Evolutionary conservation across 352 stramenopile species (phyloP), one percentile per base, ranked within the genome.

Genomic region (Phytophthora sp.): DNA sequence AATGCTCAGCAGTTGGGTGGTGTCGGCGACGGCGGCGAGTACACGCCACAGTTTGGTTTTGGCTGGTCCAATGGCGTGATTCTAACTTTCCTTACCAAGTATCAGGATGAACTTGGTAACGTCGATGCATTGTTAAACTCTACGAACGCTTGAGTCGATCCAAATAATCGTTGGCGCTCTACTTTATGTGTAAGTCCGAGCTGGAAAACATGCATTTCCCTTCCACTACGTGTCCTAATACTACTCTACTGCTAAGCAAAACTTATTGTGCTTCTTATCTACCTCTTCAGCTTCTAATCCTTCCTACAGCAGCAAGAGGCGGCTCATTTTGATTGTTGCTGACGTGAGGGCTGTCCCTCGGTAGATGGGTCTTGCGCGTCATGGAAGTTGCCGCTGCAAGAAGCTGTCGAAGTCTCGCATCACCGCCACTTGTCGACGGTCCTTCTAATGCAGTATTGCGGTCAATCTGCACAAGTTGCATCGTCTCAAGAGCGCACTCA

Each of bases 21-120:
- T 0, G 65, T 91, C 4, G 85, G 87, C 9, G 70, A 80, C 44
- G 89, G 89, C 4, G 89, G 89, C 49, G 89, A 97, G 72, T 97
- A 97, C 66, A 84, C 86, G 9, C 82, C 85, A 4, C 89, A 96
- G 51, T 83, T 91, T 53, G 89, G 89, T 56, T 96, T 96, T 70
- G 87, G 87, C 48, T 95, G 87, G 87, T 87, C 79, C 2, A 93
- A 93, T 43, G 89, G 88, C 34, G 85, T 91, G 35, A 87, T 93
- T 28, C 72, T 96, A 24, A 85, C 89, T 61, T 82, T 95, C 41
- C 69, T 96, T 11, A 88, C 80, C 44, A 82, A 77, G 37, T 76
- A 91, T 51, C 84, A 89, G 56, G 68, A 84, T 21, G 65, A 46
- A 34, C 15, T 72, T n/a, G 35, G 49, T 18, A 26, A 62, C 15